These are phyloP conservation scores for Myochromella boudieri DNA, from an alignment of 768 basidiomycete genomes.

Conservation along the genomic window DNA sequence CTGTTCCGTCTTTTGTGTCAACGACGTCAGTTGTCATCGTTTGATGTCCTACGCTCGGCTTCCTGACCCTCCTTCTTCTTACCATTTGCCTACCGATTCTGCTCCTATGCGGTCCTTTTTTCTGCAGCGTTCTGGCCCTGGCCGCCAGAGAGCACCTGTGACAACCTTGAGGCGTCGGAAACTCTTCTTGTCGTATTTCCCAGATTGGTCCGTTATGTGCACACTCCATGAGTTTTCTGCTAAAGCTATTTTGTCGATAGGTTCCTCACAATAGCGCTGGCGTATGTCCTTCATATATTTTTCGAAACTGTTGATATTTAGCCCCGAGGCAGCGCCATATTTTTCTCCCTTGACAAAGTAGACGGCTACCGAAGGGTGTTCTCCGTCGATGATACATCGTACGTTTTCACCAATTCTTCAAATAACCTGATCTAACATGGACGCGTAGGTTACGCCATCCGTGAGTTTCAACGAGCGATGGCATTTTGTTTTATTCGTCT, in stretches of 20 bases:
- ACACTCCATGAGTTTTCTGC: background rate
- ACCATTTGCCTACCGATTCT: constrained; percentile 5
- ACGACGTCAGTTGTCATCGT: background rate
- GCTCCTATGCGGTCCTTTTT: constrained; percentile 27
- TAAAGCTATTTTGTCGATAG: constrained; percentile 31
- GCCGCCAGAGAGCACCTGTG: constrained; percentile 22
- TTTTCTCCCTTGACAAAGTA: constrained; percentile 64
- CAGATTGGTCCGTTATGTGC: constrained; percentile 61
- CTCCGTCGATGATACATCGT: constrained; percentile 78
- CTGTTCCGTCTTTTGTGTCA: constrained; percentile 3
- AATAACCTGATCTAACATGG: constrained; percentile 17
- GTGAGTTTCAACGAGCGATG: constrained; percentile 33
- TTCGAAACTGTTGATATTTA: constrained; percentile 1
- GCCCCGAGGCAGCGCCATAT: constrained; percentile 43
- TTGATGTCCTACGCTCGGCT: constrained; percentile 32
- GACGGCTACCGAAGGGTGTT: constrained; percentile 77
- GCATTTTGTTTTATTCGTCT: background rate
- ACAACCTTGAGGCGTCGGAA: constrained; percentile 34
- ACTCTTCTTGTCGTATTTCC: constrained; percentile 64
- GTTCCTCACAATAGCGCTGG: constrained; percentile 64
- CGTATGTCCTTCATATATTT: constrained; percentile 42
- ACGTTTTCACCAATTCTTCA: constrained; percentile 24
- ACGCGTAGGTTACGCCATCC: constrained; percentile 37
- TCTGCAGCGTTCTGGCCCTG: constrained; percentile 17
- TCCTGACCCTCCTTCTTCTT: constrained; percentile 14